phyloP scores from a whole-genome alignment of 768 basidiomycete species.

The Krasilnikovozyma curviuscula region DNA sequence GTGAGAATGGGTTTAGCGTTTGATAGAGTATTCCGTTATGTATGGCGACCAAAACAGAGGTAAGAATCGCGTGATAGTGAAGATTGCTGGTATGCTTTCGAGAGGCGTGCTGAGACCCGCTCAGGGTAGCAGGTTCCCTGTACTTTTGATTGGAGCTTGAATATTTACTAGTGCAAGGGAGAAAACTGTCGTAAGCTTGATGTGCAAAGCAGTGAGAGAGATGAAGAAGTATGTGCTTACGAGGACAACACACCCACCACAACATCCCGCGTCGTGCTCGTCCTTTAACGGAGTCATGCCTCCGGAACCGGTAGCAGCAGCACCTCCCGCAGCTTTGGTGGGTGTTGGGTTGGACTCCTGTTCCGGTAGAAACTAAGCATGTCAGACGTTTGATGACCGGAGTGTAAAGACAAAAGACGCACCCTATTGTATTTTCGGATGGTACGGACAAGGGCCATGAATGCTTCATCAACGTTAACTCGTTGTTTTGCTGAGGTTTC shows the following conservation, averaged over 20 bases:
- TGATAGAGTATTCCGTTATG: no score
- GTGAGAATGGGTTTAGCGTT: no score
- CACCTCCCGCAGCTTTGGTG: conserved; percentile 18
- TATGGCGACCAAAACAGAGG: no score
- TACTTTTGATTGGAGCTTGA: no score
- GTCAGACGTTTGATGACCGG: background rate
- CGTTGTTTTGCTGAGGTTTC: conserved; percentile 93
- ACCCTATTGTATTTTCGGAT: conserved; percentile 90
- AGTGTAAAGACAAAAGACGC: conserved; percentile 3
- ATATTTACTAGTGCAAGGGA: no score
- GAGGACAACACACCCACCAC: conserved; percentile 25
- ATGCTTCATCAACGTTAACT: conserved; percentile 92
- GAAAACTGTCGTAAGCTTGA: no score
- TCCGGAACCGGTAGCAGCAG: conserved; percentile 9
- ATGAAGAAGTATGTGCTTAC: no score
- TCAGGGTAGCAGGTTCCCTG: no score
- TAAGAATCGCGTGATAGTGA: no score
- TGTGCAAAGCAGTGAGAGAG: no score
- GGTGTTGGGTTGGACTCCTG: conserved; percentile 23
- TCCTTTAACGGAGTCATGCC: conserved; percentile 15
- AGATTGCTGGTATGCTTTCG: no score
- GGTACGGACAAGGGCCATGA: conserved; percentile 77
- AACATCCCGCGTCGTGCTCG: conserved; percentile 25
- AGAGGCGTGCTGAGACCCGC: no score
- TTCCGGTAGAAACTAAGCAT: background rate